These are phyloP conservation scores for Amphirosellinia nigrospora DNA, from an alignment of 495 filamentous ascomycete species.

Conservation along the genomic window DNA sequence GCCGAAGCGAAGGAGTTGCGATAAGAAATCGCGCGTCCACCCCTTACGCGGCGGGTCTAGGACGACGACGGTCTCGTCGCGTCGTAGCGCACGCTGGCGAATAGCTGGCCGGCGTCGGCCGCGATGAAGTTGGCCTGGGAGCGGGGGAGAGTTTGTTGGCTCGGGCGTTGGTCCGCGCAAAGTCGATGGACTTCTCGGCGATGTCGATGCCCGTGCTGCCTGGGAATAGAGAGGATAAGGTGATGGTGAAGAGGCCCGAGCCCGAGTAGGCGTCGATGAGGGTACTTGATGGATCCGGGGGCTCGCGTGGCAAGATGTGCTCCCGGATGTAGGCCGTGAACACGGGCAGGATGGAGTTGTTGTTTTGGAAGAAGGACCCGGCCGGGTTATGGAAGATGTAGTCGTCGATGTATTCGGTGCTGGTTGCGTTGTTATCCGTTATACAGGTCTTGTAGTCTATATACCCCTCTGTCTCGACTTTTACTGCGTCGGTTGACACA, in stretches of 20 bases:
- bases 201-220: slow-evolving; percentile 59
- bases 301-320: slow-evolving; percentile 62
- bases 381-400: slow-evolving; percentile 90
- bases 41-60: slow-evolving; percentile 96
- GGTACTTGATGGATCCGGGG: slow-evolving; percentile 65
- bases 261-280: slow-evolving; percentile 98
- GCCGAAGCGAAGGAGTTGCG: slow-evolving; percentile 75
- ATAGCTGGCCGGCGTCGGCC: slow-evolving; percentile 82
- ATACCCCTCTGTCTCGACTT: slow-evolving; percentile 52
- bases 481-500: slow-evolving; percentile 34
- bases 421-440: slow-evolving; percentile 78
- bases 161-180: slow-evolving; percentile 75
- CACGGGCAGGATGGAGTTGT: slow-evolving; percentile 92
- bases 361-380: slow-evolving; percentile 97
- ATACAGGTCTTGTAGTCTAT: slow-evolving; percentile 83
- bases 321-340: slow-evolving; percentile 92
- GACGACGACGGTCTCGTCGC: slow-evolving; percentile 84
- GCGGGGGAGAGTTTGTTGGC: slow-evolving; percentile 72
- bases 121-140: slow-evolving; percentile 73
- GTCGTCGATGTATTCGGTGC: slow-evolving; percentile 84
- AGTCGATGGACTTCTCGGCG: slow-evolving; percentile 72
- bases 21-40: slow-evolving; percentile 84
- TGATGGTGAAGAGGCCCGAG: slow-evolving; percentile 95
- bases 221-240: slow-evolving; percentile 78
- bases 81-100: slow-evolving; percentile 72